These are phyloP conservation scores for Tylopilus intermedius DNA, from an alignment of 768 basidiomycete genomes.

Conservation along the genomic window DNA sequence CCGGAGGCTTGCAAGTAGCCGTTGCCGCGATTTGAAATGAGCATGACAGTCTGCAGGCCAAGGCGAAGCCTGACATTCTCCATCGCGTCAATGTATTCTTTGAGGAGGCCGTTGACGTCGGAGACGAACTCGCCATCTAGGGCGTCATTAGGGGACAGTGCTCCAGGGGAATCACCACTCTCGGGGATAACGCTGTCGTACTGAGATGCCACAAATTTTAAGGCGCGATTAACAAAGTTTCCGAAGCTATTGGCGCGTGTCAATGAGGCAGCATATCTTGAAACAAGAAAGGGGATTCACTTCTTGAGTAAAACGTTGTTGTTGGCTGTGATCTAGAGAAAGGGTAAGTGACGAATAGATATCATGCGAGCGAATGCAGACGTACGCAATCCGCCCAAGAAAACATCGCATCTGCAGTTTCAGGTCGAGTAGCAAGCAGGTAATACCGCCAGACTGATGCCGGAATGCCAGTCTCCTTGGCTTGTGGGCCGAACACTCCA, in stretches of 20 bases:
- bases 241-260: slow-evolving; percentile 59
- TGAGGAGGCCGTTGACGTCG: slow-evolving; percentile 73
- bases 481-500: slow-evolving; percentile 94
- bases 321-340: slow-evolving; percentile 73
- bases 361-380: background rate
- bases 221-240: slow-evolving; percentile 91
- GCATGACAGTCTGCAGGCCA: slow-evolving; percentile 86
- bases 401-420: slow-evolving; percentile 92
- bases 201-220: slow-evolving; percentile 90
- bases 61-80: slow-evolving; percentile 86
- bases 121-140: slow-evolving; percentile 71
- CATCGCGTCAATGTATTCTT: slow-evolving; percentile 82
- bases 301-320: slow-evolving; percentile 94
- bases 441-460: slow-evolving; percentile 97
- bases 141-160: slow-evolving; percentile 61
- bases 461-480: slow-evolving; percentile 89
- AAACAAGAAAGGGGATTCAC: slow-evolving; percentile 35
- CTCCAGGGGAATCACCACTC: slow-evolving; percentile 62
- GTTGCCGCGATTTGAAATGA: slow-evolving; percentile 84
- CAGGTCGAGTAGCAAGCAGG: slow-evolving; percentile 85
- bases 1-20: slow-evolving; percentile 90
- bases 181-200: slow-evolving; percentile 80
- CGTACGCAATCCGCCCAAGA: slow-evolving; percentile 92
- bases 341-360: background rate
- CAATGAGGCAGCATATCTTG: background rate